Evolutionary conservation across 495 filamentous ascomycete genomes (phyloP), one percentile per base, ranked within the genome.

Genomic region (Pseudomonodictys pantanalensis): DNA sequence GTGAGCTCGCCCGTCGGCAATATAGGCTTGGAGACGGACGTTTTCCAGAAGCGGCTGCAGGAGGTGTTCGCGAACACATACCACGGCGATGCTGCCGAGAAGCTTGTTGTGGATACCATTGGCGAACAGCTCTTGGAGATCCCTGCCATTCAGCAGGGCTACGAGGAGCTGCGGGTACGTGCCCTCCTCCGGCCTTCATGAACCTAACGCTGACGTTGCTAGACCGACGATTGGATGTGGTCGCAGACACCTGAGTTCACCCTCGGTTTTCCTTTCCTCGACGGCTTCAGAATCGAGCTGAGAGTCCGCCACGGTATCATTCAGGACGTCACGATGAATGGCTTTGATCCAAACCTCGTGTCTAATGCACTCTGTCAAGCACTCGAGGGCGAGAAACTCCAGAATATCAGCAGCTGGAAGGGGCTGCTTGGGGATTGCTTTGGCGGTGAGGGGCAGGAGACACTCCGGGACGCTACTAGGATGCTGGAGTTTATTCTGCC

Each of bases 1-100:
- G 91, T 97, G 12, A 84, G 88, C 55, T 93, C 90, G 17, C 83
- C 86, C 0, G 83, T 97, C 15, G 78, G 82, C 20, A 97, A 98
- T 78, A 84, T 96, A 6, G 72, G 74, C 0, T 53, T 83, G 1
- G 26, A 30, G 3, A 75, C 71, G 17, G 56, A 64, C 7, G 18
- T 39, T 1, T 76, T 75, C 50, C 60, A 67, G 29, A 43, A 56
- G 11, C 51, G 50, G 3, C 60, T 75, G 1, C 65, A 57, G n/a
- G 67, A 65, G 1, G 69, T 71, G 9, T 89, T 90, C 70, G 56
- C 45, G 29, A 28, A 30, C 29, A 79, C 87, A 76, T 86, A 89
- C 69, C n/a, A n/a, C n/a, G 70, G 61, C n/a, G 46, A 48, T 5
- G 35, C 63, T n/a, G 49, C 12, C 15, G 43, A 64, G 23, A 29